A percentile compares a stretch with the other conserved stretches of the same genome.
These are phyloP conservation scores for Lojkania enalia DNA, from an alignment of 2,329 filamentous ascomycete genomes.

Conservation along the genomic window DNA sequence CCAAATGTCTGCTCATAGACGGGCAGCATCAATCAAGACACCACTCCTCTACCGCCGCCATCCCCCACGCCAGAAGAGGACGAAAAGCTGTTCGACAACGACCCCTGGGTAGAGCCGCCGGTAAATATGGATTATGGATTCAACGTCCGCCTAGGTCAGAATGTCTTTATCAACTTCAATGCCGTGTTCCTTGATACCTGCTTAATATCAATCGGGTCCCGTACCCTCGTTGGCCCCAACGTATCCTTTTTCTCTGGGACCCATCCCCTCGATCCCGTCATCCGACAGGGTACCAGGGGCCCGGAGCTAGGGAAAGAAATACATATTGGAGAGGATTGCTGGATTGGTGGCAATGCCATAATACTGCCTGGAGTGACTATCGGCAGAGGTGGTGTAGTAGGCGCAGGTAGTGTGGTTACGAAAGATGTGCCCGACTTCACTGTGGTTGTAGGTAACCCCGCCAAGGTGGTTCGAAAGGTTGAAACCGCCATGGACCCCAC, in stretches of 20 bases:
- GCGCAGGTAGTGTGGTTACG: constrained; percentile 82
- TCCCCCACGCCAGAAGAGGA: constrained; percentile 64
- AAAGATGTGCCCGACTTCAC: constrained; percentile 71
- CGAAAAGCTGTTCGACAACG: constrained; percentile 63
- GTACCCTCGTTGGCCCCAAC: constrained; percentile 78
- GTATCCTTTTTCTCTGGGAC: constrained; percentile 74
- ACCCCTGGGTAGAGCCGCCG: constrained; percentile 71
- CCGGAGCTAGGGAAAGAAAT: constrained; percentile 77
- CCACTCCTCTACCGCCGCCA: constrained; percentile 63
- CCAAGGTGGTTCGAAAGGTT: constrained; percentile 60
- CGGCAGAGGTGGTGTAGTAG: constrained; percentile 72
- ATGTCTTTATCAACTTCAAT: constrained; percentile 77
- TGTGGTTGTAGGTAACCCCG: constrained; percentile 69
- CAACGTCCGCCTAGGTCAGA: constrained; percentile 70
- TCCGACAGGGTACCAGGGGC: constrained; percentile 74
- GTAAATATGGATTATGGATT: constrained; percentile 77
- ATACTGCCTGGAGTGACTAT: constrained; percentile 79
- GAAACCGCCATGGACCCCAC: constrained; percentile 38
- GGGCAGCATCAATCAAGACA: constrained; percentile 64
- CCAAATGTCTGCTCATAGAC: constrained; percentile 1
- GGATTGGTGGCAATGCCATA: constrained; percentile 54
- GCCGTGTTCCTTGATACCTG: constrained; percentile 78
- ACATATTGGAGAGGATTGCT: constrained; percentile 70
- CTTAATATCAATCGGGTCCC: constrained; percentile 71
- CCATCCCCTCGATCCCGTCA: constrained; percentile 74